Evolutionary conservation across 2,329 filamentous ascomycete species (phyloP).

Genomic region (Drechslerella coelobrocha): DNA sequence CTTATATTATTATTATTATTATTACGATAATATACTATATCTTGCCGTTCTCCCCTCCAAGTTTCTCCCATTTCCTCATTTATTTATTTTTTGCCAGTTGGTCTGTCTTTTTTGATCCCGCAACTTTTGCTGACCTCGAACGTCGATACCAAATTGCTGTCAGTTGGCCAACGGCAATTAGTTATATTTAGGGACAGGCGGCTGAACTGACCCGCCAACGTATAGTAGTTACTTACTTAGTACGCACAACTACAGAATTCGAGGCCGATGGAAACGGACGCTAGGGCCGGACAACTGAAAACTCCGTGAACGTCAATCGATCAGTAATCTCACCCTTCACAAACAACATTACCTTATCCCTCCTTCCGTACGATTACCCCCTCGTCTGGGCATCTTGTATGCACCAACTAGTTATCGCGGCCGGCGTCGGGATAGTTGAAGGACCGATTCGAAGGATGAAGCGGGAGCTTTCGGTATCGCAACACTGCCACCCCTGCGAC

Average conservation of each 20-base stretch:
- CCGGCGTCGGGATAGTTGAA: neutral
- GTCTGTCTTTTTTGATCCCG: neutral
- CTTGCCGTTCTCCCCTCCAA: neutral
- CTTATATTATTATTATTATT: neutral
- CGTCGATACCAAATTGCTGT: neutral
- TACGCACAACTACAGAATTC: too few species aligned
- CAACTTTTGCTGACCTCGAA: neutral
- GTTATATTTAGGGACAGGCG: neutral
- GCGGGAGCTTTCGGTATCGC: slow-evolving; percentile 5
- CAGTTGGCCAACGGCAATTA: neutral
- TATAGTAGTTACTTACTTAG: neutral
- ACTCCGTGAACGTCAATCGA: neutral
- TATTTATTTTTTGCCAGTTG: neutral
- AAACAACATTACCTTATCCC: neutral
- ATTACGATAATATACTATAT: too few species aligned
- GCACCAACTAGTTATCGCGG: neutral
- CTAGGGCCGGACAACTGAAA: too few species aligned
- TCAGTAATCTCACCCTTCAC: neutral
- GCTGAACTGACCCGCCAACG: neutral
- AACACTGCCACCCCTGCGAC: neutral
- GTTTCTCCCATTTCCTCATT: neutral
- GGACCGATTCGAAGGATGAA: neutral
- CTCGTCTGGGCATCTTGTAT: neutral
- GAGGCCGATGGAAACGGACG: too few species aligned
- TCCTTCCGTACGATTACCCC: neutral